Conservation (phyloP, 495 filamentous ascomycete species). For the Talaromyces nanjingensis region DNA sequence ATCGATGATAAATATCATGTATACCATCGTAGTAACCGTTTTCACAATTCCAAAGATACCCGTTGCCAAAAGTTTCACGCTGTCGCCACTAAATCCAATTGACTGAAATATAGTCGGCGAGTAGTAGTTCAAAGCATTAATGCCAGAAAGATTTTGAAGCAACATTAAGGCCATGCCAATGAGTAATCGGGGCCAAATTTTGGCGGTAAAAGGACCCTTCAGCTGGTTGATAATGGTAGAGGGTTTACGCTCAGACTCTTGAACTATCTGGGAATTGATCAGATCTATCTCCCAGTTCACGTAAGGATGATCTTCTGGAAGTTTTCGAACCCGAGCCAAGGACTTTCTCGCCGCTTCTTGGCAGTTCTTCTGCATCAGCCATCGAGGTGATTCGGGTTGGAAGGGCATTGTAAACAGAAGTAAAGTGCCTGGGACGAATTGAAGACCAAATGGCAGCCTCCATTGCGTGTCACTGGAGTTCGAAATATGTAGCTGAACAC, state of each 20-base stretch:
- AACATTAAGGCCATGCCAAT: constrained; percentile 8
- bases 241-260: too few species aligned
- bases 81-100: constrained; percentile 15
- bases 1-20: constrained; percentile 17
- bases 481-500: constrained; percentile 6
- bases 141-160: constrained; percentile 16
- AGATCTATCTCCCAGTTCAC: constrained; percentile 1
- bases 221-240: background rate
- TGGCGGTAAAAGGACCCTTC: background rate
- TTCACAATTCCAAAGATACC: constrained; percentile 17
- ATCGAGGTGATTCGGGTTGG: constrained; percentile 56
- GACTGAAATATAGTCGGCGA: constrained; percentile 17
- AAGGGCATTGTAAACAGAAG: constrained; percentile 42
- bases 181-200: constrained; percentile 5
- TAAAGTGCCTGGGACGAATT: constrained; percentile 23
- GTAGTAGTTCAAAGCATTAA: constrained; percentile 20
- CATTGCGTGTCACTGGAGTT: constrained; percentile 13
- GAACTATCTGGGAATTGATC: too few species aligned
- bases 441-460: constrained; percentile 16
- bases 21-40: constrained; percentile 11
- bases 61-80: constrained; percentile 13
- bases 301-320: constrained; percentile 12
- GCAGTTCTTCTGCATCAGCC: constrained; percentile 32
- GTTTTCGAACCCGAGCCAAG: constrained; percentile 10
- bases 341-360: background rate